Conservation (phyloP, 495 filamentous ascomycete genomes). For the Melanomma pulvis-pyrius region DNA sequence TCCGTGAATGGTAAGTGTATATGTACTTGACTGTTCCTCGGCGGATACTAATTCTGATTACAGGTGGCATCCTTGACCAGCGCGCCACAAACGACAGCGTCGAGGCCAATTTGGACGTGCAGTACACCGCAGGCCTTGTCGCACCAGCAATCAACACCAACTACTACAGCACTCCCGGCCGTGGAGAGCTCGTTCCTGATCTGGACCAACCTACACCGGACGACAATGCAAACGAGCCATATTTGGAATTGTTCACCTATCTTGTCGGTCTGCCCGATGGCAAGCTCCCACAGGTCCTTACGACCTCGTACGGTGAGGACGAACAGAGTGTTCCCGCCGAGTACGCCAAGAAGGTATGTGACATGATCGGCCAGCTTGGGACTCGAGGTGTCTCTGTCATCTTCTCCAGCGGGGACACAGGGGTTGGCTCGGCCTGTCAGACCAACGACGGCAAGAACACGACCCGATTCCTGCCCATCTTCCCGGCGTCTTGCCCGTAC, state of each 20-base stretch:
- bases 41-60: constrained; percentile 21
- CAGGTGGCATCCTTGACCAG: constrained; percentile 41
- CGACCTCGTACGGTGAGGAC: constrained; percentile 80
- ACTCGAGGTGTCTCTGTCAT: constrained; percentile 75
- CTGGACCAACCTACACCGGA: constrained; percentile 56
- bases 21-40: not conserved
- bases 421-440: constrained; percentile 66
- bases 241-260: constrained; percentile 69
- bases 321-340: constrained; percentile 71
- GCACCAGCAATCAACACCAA: constrained; percentile 60
- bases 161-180: constrained; percentile 70
- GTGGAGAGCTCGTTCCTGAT: constrained; percentile 65
- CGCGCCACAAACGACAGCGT: constrained; percentile 48
- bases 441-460: constrained; percentile 69
- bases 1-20: constrained; percentile 57
- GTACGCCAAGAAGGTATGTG: constrained; percentile 72
- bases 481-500: constrained; percentile 74
- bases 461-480: constrained; percentile 67
- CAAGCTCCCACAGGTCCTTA: constrained; percentile 72
- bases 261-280: constrained; percentile 62
- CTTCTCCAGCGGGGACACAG: constrained; percentile 72
- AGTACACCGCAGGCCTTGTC: constrained; percentile 66
- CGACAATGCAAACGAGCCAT: constrained; percentile 73
- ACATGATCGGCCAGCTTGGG: constrained; percentile 70
- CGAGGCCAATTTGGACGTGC: constrained; percentile 78